Conservation (phyloP, 352 stramenopile species). For the Globisporangium spiculum region DNA sequence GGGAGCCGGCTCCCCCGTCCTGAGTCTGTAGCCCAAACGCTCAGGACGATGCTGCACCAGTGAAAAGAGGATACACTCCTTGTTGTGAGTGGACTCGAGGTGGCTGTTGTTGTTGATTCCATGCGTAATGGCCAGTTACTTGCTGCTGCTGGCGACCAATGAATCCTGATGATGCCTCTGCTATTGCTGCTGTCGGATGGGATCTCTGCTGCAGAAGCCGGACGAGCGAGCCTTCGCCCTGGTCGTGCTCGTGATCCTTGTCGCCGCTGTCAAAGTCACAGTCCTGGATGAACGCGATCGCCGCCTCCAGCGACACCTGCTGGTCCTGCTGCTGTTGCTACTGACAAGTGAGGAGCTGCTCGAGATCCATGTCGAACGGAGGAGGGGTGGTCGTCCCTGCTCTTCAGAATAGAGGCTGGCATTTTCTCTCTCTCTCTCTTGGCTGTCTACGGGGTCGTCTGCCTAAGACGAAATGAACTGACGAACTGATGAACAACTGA, state of each 20-base stretch:
- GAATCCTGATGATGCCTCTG: background rate
- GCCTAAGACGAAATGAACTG: background rate
- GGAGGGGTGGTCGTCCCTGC: background rate
- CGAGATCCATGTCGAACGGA: background rate
- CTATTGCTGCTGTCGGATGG: background rate
- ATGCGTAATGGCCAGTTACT: too few species aligned
- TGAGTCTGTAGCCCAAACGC: background rate
- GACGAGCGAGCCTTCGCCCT: background rate
- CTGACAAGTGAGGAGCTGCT: background rate
- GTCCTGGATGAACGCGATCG: constrained; percentile 13
- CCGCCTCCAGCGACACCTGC: constrained; percentile 9
- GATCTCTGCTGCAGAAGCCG: background rate
- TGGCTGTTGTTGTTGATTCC: background rate
- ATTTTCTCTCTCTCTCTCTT: too few species aligned
- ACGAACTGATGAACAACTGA: too few species aligned
- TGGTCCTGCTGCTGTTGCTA: background rate
- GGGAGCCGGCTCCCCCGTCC: background rate
- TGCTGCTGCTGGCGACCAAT: background rate
- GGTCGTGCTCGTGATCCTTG: background rate
- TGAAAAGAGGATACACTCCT: background rate
- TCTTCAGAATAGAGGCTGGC: background rate
- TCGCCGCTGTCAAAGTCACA: background rate
- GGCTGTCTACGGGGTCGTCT: background rate
- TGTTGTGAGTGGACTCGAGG: background rate
- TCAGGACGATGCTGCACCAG: background rate